Percentiles rank a stretch among this genome's conserved stretches.
phyloP scores from a whole-genome alignment of 1,284 basidiomycete genomes.

The Malassezia vespertilionis region DNA sequence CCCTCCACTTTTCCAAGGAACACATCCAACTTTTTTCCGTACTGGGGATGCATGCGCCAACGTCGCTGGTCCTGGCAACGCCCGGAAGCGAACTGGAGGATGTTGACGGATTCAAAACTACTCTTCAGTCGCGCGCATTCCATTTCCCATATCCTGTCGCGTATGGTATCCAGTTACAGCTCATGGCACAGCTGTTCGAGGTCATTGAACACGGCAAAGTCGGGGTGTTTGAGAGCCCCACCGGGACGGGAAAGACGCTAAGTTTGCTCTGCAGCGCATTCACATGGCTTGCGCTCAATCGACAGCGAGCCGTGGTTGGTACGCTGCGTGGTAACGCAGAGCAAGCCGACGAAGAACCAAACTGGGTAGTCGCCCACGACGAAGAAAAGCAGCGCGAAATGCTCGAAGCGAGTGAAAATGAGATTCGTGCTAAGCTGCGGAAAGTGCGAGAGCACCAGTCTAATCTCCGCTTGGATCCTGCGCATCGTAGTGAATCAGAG shows the following conservation, averaged over 20 bases:
- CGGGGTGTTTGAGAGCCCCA: conserved; percentile 56
- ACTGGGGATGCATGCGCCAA: neutral
- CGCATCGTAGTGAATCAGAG: no score
- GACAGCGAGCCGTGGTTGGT: conserved; percentile 21
- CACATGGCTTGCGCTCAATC: conserved; percentile 45
- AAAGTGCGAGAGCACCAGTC: neutral
- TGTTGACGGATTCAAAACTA: neutral
- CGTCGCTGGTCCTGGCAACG: conserved; percentile 2
- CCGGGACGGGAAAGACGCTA: conserved; percentile 51
- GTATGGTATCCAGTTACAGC: conserved; percentile 73
- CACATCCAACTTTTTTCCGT: no score
- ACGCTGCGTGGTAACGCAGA: neutral
- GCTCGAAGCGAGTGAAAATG: conserved; percentile 36
- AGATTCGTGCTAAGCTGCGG: conserved; percentile 40
- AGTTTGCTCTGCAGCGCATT: conserved; percentile 49
- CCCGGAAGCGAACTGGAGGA: neutral
- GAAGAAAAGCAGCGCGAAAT: conserved; percentile 34
- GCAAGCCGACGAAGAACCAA: conserved; percentile 37
- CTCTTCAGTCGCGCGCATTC: conserved; percentile 21
- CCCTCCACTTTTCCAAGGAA: no score
- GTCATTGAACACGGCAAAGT: conserved; percentile 65
- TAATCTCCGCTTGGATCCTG: no score
- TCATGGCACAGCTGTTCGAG: conserved; percentile 77
- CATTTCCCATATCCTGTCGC: conserved; percentile 51
- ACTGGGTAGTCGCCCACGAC: conserved; percentile 49